Percentiles rank a stretch among this genome's conserved stretches.
These are phyloP conservation scores for Pleurotus eryngii DNA, from an alignment of 768 basidiomycete genomes.

Conservation along the genomic window DNA sequence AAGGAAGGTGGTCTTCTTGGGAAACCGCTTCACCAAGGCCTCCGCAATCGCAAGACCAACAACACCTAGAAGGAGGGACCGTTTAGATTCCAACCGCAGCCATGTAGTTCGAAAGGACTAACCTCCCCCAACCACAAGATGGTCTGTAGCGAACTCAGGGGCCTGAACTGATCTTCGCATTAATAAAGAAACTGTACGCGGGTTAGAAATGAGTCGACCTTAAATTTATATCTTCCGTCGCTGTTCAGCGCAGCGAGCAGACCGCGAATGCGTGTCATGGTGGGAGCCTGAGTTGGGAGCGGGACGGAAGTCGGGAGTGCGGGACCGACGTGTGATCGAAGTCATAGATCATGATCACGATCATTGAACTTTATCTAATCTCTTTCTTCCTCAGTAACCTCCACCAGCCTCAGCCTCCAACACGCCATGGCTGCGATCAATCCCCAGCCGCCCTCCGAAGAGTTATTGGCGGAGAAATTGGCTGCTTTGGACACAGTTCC, in stretches of 20 bases:
- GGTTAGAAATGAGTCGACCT: constrained; percentile 35
- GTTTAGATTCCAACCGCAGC: neutral
- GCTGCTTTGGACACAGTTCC: constrained; percentile 64
- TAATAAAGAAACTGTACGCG: neutral
- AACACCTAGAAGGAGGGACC: constrained; percentile 44
- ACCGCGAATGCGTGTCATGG: constrained; percentile 38
- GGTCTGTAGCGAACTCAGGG: constrained; percentile 75
- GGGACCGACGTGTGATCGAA: neutral
- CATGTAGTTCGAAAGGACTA: constrained; percentile 8
- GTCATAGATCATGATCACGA: neutral
- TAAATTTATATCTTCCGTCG: constrained; percentile 55
- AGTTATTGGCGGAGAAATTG: constrained; percentile 34
- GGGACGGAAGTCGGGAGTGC: no score
- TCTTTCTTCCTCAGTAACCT: neutral
- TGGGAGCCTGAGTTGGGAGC: neutral
- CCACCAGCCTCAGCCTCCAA: neutral
- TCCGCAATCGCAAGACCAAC: constrained; percentile 87
- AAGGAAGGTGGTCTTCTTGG: constrained; percentile 69
- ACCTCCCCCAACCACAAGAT: constrained; percentile 89
- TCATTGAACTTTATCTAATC: neutral
- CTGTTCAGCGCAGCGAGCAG: constrained; percentile 62
- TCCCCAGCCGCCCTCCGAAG: constrained; percentile 31
- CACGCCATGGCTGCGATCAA: constrained; percentile 18
- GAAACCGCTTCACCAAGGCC: constrained; percentile 60
- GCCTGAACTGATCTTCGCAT: constrained; percentile 28